These are phyloP conservation scores for Xylariaceae sp. DNA, from an alignment of 2,329 filamentous ascomycete genomes.

Conservation along the genomic window DNA sequence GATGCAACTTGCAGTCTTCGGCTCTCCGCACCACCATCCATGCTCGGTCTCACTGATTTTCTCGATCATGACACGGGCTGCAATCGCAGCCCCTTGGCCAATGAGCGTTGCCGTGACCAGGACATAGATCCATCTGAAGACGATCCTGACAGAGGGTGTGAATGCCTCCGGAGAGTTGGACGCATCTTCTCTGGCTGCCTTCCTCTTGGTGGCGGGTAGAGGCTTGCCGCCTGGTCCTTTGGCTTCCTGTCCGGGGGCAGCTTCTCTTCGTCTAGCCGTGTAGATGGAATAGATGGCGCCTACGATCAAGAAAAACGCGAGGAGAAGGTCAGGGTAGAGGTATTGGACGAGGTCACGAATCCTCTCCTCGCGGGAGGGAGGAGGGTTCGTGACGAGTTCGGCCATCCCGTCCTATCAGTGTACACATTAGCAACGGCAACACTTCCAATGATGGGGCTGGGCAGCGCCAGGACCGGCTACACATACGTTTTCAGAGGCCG, in stretches of 20 bases:
- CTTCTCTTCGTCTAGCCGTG: conserved; percentile 42
- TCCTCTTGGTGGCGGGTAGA: conserved; percentile 59
- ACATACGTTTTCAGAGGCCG: no score
- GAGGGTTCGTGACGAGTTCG: conserved; percentile 20
- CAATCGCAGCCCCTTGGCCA: conserved; percentile 64
- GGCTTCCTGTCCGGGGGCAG: conserved; percentile 38
- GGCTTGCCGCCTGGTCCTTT: conserved; percentile 86
- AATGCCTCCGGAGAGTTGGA: conserved; percentile 29
- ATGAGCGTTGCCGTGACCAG: conserved; percentile 68
- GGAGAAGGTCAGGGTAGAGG: conserved; percentile 44
- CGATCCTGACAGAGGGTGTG: conserved; percentile 33
- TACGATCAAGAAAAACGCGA: conserved; percentile 42
- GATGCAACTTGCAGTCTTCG: conserved; percentile 22
- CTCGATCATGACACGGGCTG: conserved; percentile 63
- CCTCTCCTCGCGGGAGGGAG: conserved; percentile 30
- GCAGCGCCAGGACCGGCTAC: no score
- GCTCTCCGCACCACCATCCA: conserved; percentile 25
- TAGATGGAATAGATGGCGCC: conserved; percentile 47
- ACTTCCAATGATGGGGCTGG: no score
- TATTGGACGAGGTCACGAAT: conserved; percentile 41
- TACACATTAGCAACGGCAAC: no score
- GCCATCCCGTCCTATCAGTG: conserved; percentile 25
- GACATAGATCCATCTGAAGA: conserved; percentile 69
- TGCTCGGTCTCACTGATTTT: conserved; percentile 23
- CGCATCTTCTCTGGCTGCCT: conserved; percentile 38